Evolutionary conservation across 768 basidiomycete species (phyloP).

Genomic region (Xerocomus brunneocitrinus): DNA sequence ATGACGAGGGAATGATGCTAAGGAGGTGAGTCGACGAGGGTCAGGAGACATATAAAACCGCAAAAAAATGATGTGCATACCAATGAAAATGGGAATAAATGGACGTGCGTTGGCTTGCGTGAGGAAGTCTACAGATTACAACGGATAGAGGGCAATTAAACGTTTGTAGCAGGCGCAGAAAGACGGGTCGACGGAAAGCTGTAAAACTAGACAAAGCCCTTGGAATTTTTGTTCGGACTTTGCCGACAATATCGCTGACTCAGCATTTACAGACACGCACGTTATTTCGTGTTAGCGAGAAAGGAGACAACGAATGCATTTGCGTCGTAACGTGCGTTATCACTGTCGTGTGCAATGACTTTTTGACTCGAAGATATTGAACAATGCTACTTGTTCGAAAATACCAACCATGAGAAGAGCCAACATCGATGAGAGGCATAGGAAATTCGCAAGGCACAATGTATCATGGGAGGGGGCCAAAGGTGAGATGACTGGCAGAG

Average conservation of each 20-base stretch:
- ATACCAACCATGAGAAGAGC: too few species aligned
- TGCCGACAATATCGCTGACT: conserved; percentile 29
- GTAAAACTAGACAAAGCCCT: conserved; percentile 14
- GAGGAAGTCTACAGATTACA: conserved; percentile 37
- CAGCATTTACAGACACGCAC: conserved; percentile 10
- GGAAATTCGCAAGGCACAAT: too few species aligned
- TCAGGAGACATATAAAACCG: conserved; percentile 3
- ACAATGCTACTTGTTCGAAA: too few species aligned
- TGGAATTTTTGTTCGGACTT: conserved; percentile 28
- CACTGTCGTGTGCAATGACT: too few species aligned
- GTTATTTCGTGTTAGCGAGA: too few species aligned
- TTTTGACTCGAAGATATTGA: too few species aligned
- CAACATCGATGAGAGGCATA: too few species aligned
- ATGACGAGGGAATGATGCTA: conserved; percentile 34
- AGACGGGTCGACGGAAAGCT: conserved; percentile 21
- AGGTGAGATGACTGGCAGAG: too few species aligned
- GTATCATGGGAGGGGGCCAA: too few species aligned
- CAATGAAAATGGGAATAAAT: conserved; percentile 32
- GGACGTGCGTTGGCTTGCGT: conserved; percentile 32
- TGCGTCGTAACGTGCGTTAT: too few species aligned
- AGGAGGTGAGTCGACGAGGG: not conserved
- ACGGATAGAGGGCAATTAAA: conserved; percentile 27
- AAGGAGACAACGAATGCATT: too few species aligned
- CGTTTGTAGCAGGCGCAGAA: conserved; percentile 23
- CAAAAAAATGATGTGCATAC: conserved; percentile 7